phyloP scores from a whole-genome alignment of 768 basidiomycete species.

The Cyathus striatus region DNA sequence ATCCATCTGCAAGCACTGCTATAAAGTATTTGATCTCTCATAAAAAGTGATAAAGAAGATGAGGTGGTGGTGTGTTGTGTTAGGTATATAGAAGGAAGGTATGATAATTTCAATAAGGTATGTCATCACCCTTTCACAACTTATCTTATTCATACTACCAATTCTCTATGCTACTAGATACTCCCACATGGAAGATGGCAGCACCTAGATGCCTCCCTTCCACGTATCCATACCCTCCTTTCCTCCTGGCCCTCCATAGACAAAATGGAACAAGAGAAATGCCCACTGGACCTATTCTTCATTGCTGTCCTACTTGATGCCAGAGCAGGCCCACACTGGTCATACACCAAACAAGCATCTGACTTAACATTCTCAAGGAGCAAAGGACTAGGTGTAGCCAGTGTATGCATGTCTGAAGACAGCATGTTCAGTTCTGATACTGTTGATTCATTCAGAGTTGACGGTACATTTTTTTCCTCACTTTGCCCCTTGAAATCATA shows the following conservation, averaged over 20 bases:
- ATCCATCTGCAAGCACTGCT: too few species aligned
- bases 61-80: too few species aligned
- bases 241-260: slow-evolving; percentile 46
- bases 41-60: too few species aligned
- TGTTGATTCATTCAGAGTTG: slow-evolving; percentile 65
- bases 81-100: too few species aligned
- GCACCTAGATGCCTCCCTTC: slow-evolving; percentile 69
- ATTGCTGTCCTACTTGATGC: slow-evolving; percentile 94
- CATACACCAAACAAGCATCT: slow-evolving; percentile 57
- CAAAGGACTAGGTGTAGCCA: slow-evolving; percentile 86
- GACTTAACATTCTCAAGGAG: slow-evolving; percentile 56
- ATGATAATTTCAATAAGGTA: too few species aligned
- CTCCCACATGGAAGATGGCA: slow-evolving; percentile 88
- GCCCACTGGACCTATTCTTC: slow-evolving; percentile 84
- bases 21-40: too few species aligned
- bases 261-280: slow-evolving; percentile 56
- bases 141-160: too few species aligned
- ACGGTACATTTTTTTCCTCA: slow-evolving; percentile 51
- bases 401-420: slow-evolving; percentile 79
- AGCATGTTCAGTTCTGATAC: slow-evolving; percentile 76
- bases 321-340: slow-evolving; percentile 84
- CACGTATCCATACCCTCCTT: slow-evolving; percentile 61
- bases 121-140: too few species aligned
- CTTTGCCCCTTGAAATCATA: background rate
- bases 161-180: too few species aligned